These are phyloP conservation scores for Groenewaldozyma salmanticensis DNA, from an alignment of 805 yeast species.

Conservation along the genomic window DNA sequence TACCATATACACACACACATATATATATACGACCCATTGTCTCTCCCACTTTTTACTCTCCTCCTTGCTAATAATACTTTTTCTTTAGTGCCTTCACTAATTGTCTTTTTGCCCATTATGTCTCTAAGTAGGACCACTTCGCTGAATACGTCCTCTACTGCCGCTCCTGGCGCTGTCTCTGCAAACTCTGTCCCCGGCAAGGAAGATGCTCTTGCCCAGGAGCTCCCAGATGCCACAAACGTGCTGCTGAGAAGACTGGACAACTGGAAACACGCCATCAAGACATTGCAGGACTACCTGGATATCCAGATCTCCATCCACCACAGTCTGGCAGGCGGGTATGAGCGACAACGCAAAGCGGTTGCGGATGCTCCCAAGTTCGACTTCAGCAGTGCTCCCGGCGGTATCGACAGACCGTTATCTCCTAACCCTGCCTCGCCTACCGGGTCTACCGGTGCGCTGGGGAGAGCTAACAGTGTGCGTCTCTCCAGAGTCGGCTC, in stretches of 20 bases:
- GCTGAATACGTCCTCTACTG: neutral
- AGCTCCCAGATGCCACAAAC: constrained; percentile 28
- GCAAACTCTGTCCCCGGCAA: neutral
- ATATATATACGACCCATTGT: too few relatives aligned
- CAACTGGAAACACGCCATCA: constrained; percentile 29
- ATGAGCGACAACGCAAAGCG: constrained; percentile 28
- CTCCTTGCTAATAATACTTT: too few relatives aligned
- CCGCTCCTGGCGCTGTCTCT: neutral
- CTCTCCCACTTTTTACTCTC: too few relatives aligned
- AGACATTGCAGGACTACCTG: constrained; percentile 23
- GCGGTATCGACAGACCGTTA: neutral
- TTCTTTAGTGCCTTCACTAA: too few relatives aligned
- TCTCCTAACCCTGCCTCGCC: constrained; percentile 4
- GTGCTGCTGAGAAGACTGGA: constrained; percentile 29
- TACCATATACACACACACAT: too few relatives aligned
- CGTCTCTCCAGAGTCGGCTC: constrained; percentile 2
- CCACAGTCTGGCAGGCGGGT: constrained; percentile 20
- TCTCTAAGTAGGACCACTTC: too few relatives aligned
- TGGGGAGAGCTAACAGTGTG: constrained; percentile 1
- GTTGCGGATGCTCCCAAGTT: constrained; percentile 29
- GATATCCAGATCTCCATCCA: constrained; percentile 24
- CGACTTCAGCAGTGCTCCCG: constrained; percentile 16
- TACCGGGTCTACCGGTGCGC: constrained; percentile 1
- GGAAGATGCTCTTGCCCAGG: constrained; percentile 10
- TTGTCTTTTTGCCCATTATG: too few relatives aligned